Base-by-base conservation (phyloP, 345 rosid species). In the Salix exigua region DNA sequence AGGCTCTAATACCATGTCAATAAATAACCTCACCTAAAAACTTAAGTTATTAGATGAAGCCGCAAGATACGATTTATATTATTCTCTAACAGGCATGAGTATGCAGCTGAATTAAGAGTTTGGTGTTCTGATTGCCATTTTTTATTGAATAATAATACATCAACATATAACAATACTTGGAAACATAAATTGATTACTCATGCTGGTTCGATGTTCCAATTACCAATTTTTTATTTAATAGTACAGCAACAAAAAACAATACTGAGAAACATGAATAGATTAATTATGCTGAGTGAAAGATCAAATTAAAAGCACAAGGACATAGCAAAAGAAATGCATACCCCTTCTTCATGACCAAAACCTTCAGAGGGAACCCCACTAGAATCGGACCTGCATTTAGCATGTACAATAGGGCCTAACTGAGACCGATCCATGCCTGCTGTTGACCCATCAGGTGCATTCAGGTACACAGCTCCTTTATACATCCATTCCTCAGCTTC, bases 401-500 rank as follows among this genome's bases (percentile, higher is more conserved):
- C 98, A 88, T 96, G 99, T 71, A 96, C 99, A 79, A 96, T 96
- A 17, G 97, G 97, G 78, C 99, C 98, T 87, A 94, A 83, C 66
- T 83, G 90, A 76, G 94, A 91, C 74, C 93, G 88, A 85, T 91
- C 97, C 88, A 89, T 68, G 78, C 91, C 91, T 70, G 72, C 76
- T 73, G 77, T 81, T 31, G 84, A 82, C 76, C 90, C 97, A 61
- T 77, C 82, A n/a, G 88, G 88, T 38, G 90, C 91, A 88, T 96
- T 94, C 92, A 91, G 85, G 91, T 96, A 96, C 62, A 94, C 97
- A 44, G 98, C 94, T 40, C 97, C 99, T 83, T 82, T 96, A 78
- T 96, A 96, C 98, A 96, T 96, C 99, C 99, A 96, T 80, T 91
- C 97, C 84, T 96, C 99, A 1, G 91, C 90, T 82, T 96, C 98